Base-by-base conservation (phyloP, 2,329 filamentous ascomycete genomes). In the Phialophora tarda region DNA sequence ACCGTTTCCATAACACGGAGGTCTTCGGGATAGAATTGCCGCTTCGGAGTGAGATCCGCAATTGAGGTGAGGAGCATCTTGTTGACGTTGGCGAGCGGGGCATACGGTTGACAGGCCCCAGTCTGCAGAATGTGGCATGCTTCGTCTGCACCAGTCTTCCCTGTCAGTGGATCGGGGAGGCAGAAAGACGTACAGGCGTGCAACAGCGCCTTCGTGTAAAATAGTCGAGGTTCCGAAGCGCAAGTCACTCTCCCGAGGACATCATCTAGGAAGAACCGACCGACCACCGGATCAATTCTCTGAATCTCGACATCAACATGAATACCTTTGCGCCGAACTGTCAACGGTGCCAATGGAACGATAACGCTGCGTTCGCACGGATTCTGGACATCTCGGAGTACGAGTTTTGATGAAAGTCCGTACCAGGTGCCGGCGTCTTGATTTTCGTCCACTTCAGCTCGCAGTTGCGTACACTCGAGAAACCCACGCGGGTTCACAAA, bases 381-480 rank as follows among this genome's bases (percentile, higher is more conserved):
- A 50, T 85, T 82, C 0, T 70, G 64, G 0, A 72, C 60, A n/a
- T 84, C 82, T 0, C 82, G 79, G 14, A 89, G 74, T 0, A 90
- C 82, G 2, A 89, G 75, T 73, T 85, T 89, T 73, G 83, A 88
- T 1, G 76, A 64, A 0, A 90, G 77, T 0, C 89, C 88, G 64
- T 90, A 84, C 71, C 85, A 81, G 0, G 85, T 86, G 0, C 88
- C 88, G 0, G 82, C 76, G 59, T 89, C 83, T 71, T 91, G 89
- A 8, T 85, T 69, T 0, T 74, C 73, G 59, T 88, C 86, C 0
- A 91, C 78, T 50, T 85, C 80, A 0, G 83, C 78, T 0, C 75
- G 73, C 0, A 89, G 78, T 67, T 89, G 80, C 0, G 59, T 75
- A 21, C 80, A 88, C 14, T 81, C 69, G 0, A 91, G 78, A 0